Evolutionary conservation across 352 stramenopile genomes (phyloP).

Genomic region (Phytopythium kandeliae): DNA sequence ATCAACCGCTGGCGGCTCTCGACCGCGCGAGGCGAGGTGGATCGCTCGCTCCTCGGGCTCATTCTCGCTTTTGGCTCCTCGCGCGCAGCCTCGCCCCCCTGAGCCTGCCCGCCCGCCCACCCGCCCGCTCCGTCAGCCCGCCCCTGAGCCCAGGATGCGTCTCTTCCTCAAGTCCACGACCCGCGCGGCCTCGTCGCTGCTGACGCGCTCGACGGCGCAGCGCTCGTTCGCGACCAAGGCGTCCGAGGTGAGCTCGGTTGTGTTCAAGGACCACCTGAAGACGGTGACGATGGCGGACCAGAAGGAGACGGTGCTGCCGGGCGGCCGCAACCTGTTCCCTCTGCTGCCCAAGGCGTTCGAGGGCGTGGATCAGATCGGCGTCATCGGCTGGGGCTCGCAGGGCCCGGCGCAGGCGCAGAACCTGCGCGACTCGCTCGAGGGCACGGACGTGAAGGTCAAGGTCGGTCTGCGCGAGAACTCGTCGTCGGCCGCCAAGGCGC

Average conservation of each 20-base stretch:
- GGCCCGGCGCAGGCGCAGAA: conserved; percentile 97
- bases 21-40: too few relatives aligned
- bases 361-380: conserved; percentile 95
- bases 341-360: conserved; percentile 95
- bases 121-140: too few relatives aligned
- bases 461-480: conserved; percentile 84
- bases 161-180: conserved; percentile 60
- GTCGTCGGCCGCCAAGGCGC: conserved; percentile 73
- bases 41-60: conserved; percentile 1
- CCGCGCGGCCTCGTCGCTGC: conserved; percentile 30
- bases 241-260: conserved; percentile 51
- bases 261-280: conserved; percentile 73
- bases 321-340: conserved; percentile 92
- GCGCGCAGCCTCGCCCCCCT: conserved; percentile 7
- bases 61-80: conserved; percentile 23
- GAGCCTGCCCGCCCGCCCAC: neutral
- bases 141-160: conserved; percentile 26
- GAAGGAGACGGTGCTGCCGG: conserved; percentile 70
- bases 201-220: conserved; percentile 17
- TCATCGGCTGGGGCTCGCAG: conserved; percentile 98
- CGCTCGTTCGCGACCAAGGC: conserved; percentile 56
- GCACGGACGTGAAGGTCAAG: conserved; percentile 86
- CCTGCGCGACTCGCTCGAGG: conserved; percentile 93
- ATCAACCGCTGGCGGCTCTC: too few relatives aligned
- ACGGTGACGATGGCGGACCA: conserved; percentile 74